Base-by-base conservation (phyloP, 2,329 filamentous ascomycete genomes). In the Juglanconis juglandina region DNA sequence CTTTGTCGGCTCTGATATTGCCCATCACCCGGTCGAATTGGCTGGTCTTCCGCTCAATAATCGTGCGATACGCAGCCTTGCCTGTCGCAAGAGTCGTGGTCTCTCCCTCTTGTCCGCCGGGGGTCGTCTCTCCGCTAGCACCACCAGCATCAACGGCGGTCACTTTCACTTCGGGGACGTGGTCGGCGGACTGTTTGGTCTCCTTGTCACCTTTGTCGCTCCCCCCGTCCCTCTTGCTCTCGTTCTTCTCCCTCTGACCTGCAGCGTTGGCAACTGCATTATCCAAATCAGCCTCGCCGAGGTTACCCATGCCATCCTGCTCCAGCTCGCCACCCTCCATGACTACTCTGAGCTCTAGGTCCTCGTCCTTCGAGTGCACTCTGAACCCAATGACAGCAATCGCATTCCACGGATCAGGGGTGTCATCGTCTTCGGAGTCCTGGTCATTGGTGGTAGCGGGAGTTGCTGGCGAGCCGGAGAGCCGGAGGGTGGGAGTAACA, bases 361-460 rank as follows among this genome's bases (percentile, higher is more conserved):
- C 71, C 49, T 79, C 77, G 67, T 87, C 76, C 66, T 82, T 83
- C 68, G 81, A 79, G 69, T 87, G 88, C 5, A 88, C 81, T 4
- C 84, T 79, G 55, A 88, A 73, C 0, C 86, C 85, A 0, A 88
- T 79, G 17, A 87, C 81, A 56, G 79, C 82, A 50, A 87, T 79
- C 4, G 85, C 85, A 68, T 87, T 87, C 85, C 86, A 88, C 1
- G 83, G 81, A 32, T 83, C 79, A 32, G 77, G 71, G 66, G 78
- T 75, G 63, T 83, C 79, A 59, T 85, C 82, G 64, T 84, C 82
- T 9, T 85, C 81, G 0, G 77, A 77, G 24, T 82, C 79, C 42
- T 82, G 81, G 2, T 76, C 72, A 6, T 76, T 75, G 4, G 68
- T 60, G 42, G 59, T 63, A 6, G 58, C 68, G 3, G 68, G 66